Percentiles rank a stretch among this genome's conserved stretches.
Conservation (phyloP, 805 yeast species). For the Cyberlindnera sargentensis region DNA sequence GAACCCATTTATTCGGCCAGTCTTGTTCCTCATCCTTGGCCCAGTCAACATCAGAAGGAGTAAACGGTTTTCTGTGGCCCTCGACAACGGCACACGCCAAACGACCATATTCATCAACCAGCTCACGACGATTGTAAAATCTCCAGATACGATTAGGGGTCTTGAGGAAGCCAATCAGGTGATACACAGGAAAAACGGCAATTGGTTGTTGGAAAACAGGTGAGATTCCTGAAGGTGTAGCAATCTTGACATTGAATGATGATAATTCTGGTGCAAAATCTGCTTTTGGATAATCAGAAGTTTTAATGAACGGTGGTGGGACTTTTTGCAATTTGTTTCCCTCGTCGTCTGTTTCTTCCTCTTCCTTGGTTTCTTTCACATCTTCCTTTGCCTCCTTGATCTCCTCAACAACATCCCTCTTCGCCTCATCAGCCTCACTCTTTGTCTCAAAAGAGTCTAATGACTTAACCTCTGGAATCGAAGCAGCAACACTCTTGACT, state of each 20-base stretch:
- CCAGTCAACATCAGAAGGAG: slow-evolving; percentile 31
- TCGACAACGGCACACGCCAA: slow-evolving; percentile 47
- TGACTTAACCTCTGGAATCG: slow-evolving; percentile 6
- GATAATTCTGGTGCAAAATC: slow-evolving; percentile 40
- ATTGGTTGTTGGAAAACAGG: slow-evolving; percentile 72
- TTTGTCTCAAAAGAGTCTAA: slow-evolving; percentile 2
- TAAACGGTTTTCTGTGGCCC: slow-evolving; percentile 43
- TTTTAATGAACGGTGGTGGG: slow-evolving; percentile 56
- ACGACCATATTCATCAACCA: slow-evolving; percentile 58
- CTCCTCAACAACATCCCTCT: neutral
- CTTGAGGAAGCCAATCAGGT: slow-evolving; percentile 68
- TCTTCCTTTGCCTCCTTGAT: neutral
- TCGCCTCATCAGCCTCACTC: slow-evolving; percentile 2
- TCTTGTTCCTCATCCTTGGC: slow-evolving; percentile 63
- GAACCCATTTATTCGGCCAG: slow-evolving; percentile 86
- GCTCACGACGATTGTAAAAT: slow-evolving; percentile 66
- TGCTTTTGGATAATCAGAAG: slow-evolving; percentile 49
- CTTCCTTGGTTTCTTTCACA: neutral
- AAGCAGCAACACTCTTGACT: neutral
- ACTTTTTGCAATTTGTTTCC: slow-evolving; percentile 35
- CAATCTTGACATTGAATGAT: slow-evolving; percentile 18
- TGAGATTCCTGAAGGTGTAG: slow-evolving; percentile 35
- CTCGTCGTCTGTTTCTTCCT: slow-evolving; percentile 9
- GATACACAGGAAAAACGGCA: slow-evolving; percentile 68
- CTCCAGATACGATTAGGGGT: slow-evolving; percentile 73